Conservation (phyloP, 345 rosid species). For the Tarenaya hassleriana region DNA sequence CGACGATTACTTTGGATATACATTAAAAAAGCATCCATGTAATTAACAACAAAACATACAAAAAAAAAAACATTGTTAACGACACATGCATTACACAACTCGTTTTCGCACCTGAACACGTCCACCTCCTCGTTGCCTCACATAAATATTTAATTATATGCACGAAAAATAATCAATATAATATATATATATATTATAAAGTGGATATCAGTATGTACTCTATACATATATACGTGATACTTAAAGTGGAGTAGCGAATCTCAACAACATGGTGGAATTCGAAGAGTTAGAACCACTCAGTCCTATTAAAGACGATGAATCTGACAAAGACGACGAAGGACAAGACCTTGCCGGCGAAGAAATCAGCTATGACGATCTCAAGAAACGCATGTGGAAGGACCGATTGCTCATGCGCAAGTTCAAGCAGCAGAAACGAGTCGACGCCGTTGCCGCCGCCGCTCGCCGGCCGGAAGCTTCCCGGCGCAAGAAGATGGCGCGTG, state of each 20-base stretch:
- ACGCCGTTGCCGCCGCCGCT: constrained; percentile 28
- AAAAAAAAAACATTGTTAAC: no score
- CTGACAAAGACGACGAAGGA: constrained; percentile 13
- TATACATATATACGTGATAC: background rate
- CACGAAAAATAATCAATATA: no score
- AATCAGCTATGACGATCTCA: constrained; percentile 49
- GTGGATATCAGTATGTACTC: background rate
- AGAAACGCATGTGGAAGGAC: constrained; percentile 61
- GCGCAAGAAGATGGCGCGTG: constrained; percentile 36
- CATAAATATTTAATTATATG: no score
- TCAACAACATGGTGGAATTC: constrained; percentile 23
- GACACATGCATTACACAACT: no score
- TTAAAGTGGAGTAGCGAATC: background rate
- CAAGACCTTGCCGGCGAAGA: constrained; percentile 40
- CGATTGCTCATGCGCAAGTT: constrained; percentile 40
- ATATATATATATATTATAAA: no score
- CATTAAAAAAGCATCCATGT: no score
- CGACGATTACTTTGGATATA: no score
- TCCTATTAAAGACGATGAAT: constrained; percentile 10
- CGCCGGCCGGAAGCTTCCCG: constrained; percentile 30
- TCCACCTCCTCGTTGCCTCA: no score
- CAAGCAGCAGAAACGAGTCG: constrained; percentile 19
- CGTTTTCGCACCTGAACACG: constrained; percentile 23
- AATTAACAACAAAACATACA: no score
- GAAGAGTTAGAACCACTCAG: constrained; percentile 23